These are phyloP conservation scores for Rhodotorula babjevae DNA, from an alignment of 768 basidiomycete genomes.

Conservation along the genomic window DNA sequence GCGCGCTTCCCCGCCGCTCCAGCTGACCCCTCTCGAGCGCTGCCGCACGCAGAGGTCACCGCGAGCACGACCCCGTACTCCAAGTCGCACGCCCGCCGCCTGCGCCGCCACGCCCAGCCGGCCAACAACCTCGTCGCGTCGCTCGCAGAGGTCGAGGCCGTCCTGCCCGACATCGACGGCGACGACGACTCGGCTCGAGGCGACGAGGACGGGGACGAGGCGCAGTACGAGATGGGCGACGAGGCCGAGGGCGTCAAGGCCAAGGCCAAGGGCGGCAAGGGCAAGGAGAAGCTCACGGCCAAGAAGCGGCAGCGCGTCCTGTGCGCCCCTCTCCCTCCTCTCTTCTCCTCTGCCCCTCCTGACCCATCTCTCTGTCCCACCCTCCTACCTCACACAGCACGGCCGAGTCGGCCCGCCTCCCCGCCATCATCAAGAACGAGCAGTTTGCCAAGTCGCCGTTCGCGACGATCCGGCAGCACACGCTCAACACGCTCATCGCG, in stretches of 20 bases:
- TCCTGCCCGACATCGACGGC: constrained; percentile 22
- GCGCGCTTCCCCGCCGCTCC: rapidly evolving
- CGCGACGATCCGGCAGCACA: constrained; percentile 40
- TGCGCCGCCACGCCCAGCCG: constrained; percentile 36
- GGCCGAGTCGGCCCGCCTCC: constrained; percentile 33
- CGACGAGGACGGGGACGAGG: neutral
- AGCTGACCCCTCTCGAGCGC: too few relatives aligned
- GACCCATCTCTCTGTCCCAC: neutral
- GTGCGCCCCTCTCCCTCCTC: constrained; percentile 9
- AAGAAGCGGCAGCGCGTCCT: constrained; percentile 37
- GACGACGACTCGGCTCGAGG: neutral
- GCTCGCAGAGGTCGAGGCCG: constrained; percentile 34
- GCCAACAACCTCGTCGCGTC: constrained; percentile 35
- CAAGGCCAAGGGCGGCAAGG: constrained; percentile 24
- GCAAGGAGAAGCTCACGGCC: constrained; percentile 32
- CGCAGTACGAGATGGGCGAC: neutral
- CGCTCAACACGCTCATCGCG: constrained; percentile 31
- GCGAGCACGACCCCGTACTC: constrained; percentile 37
- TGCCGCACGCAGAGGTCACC: constrained; percentile 18
- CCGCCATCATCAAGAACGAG: constrained; percentile 37
- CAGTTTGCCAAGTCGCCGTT: constrained; percentile 37
- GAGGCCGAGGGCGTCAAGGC: neutral
- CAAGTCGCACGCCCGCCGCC: constrained; percentile 38
- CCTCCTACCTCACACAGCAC: neutral
- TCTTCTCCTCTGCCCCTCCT: neutral